A percentile compares a stretch with the other conserved stretches of the same genome.
Conservation (phyloP, 805 yeast species). For the Metschnikowia arizonensis region DNA sequence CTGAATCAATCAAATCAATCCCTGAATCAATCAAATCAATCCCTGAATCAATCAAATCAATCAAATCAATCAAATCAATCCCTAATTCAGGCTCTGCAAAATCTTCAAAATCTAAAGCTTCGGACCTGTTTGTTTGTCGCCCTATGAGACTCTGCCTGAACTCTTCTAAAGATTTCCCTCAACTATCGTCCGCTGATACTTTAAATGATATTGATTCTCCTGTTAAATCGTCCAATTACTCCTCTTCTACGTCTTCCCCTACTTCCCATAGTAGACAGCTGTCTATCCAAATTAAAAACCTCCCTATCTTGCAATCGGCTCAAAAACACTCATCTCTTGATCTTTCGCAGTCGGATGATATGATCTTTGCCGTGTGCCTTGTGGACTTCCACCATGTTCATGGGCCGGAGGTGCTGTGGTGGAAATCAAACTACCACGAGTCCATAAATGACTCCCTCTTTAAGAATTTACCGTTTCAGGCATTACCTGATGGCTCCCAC, state of each 20-base stretch:
- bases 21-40: too few relatives aligned
- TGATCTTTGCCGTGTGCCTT: constrained; percentile 78
- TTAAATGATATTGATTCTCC: background rate
- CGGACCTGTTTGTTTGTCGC: constrained; percentile 35
- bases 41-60: too few relatives aligned
- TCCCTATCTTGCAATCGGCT: constrained; percentile 26
- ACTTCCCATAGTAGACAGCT: constrained; percentile 9
- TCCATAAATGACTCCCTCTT: constrained; percentile 43
- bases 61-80: too few relatives aligned
- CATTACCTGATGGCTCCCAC: constrained; percentile 94
- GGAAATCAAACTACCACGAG: constrained; percentile 51
- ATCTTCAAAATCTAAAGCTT: background rate
- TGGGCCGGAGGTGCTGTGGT: constrained; percentile 94
- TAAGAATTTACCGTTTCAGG: constrained; percentile 90
- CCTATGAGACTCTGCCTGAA: constrained; percentile 32
- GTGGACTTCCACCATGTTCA: constrained; percentile 89
- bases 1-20: too few relatives aligned
- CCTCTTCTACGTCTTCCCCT: constrained; percentile 1
- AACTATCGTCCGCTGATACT: background rate
- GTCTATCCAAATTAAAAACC: constrained; percentile 35
- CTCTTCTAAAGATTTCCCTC: too few relatives aligned
- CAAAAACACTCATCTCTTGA: constrained; percentile 28
- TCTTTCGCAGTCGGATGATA: constrained; percentile 24
- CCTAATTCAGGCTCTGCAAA: too few relatives aligned
- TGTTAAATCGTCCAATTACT: constrained; percentile 1